Evolutionary conservation across 1,284 basidiomycete genomes (phyloP).

Genomic region (Quambalaria eucalypti): DNA sequence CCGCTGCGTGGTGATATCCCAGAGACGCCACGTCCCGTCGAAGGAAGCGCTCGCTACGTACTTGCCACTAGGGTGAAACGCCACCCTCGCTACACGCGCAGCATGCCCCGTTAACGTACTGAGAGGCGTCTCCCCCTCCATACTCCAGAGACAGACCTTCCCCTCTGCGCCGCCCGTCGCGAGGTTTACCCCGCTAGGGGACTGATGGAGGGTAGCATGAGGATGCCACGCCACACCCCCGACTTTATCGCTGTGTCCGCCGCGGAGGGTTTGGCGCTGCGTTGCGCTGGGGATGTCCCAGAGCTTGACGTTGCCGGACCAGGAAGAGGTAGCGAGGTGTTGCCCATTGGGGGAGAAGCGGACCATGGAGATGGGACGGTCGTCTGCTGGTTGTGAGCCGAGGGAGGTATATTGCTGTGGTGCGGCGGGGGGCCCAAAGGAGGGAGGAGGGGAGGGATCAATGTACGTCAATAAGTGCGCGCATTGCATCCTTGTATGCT

Average conservation of each 20-base stretch:
- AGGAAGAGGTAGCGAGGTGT: slow-evolving; percentile 81
- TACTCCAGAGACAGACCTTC: slow-evolving; percentile 76
- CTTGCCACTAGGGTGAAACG: slow-evolving; percentile 86
- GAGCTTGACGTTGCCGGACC: slow-evolving; percentile 87
- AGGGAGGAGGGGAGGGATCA: neutral
- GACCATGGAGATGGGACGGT: slow-evolving; percentile 83
- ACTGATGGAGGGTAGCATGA: slow-evolving; percentile 71
- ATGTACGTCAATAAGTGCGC: neutral
- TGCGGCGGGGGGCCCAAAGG: no score
- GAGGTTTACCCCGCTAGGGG: slow-evolving; percentile 65
- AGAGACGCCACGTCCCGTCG: slow-evolving; percentile 96
- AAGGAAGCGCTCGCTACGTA: slow-evolving; percentile 92
- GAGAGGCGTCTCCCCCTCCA: slow-evolving; percentile 72
- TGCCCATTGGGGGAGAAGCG: slow-evolving; percentile 87
- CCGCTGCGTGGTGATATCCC: slow-evolving; percentile 74
- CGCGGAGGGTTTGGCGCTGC: slow-evolving; percentile 7
- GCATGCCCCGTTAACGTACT: slow-evolving; percentile 77
- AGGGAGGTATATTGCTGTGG: slow-evolving; percentile 73
- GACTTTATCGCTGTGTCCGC: slow-evolving; percentile 79
- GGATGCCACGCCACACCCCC: slow-evolving; percentile 98
- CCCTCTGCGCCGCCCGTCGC: slow-evolving; percentile 84
- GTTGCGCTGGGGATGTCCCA: slow-evolving; percentile 75
- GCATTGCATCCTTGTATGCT: no score
- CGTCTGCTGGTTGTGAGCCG: slow-evolving; percentile 95
- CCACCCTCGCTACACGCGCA: slow-evolving; percentile 81